Evolutionary conservation across 1,284 basidiomycete species (phyloP).

Genomic region (Sanghuangporus weigelae): DNA sequence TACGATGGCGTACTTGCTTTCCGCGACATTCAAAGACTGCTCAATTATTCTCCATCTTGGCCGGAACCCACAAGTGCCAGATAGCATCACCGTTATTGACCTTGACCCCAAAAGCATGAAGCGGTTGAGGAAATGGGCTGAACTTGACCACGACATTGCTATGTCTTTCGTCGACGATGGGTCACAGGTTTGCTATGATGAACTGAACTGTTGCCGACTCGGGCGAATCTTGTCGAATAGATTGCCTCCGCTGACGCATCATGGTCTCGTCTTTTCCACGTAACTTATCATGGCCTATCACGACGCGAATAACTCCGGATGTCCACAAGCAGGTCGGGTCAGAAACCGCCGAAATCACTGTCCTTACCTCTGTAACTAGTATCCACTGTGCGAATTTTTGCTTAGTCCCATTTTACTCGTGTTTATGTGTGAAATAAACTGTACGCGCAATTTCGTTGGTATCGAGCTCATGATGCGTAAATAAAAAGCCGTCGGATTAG

Average conservation of each 20-base stretch:
- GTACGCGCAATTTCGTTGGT: too few relatives aligned
- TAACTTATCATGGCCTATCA: too few relatives aligned
- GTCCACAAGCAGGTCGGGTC: too few relatives aligned
- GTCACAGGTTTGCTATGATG: constrained; percentile 2
- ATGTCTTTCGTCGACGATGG: constrained; percentile 28
- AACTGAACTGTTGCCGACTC: not conserved
- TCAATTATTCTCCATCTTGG: constrained; percentile 71
- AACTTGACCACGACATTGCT: constrained; percentile 70
- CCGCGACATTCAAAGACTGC: constrained; percentile 96
- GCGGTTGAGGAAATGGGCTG: constrained; percentile 66
- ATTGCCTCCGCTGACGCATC: not conserved
- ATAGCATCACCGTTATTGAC: constrained; percentile 71
- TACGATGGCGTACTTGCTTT: constrained; percentile 74
- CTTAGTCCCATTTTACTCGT: too few relatives aligned
- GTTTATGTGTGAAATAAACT: too few relatives aligned
- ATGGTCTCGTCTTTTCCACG: too few relatives aligned
- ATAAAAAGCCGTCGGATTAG: too few relatives aligned
- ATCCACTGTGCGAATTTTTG: too few relatives aligned
- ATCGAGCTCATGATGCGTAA: too few relatives aligned
- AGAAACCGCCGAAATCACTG: too few relatives aligned
- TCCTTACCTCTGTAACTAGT: too few relatives aligned
- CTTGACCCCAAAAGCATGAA: constrained; percentile 77
- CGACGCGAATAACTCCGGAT: too few relatives aligned
- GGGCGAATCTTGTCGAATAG: not conserved
- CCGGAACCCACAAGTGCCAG: constrained; percentile 22